Evolutionary conservation across 2,329 filamentous ascomycete genomes (phyloP).

Genomic region (Fusarium staphyleae): DNA sequence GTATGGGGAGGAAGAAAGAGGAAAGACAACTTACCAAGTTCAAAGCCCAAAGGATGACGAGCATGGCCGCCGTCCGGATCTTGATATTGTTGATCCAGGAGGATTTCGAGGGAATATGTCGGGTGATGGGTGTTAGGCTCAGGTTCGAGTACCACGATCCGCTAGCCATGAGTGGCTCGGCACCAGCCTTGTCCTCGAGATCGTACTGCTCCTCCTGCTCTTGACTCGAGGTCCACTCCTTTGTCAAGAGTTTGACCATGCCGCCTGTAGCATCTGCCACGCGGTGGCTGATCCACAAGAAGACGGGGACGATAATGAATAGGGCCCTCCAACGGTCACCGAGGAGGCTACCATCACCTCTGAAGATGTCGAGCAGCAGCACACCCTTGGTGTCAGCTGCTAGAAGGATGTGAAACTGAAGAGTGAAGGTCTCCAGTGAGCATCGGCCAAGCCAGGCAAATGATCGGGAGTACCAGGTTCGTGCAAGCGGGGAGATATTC

Average conservation of each 20-base stretch:
- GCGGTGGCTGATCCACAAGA: slow-evolving; percentile 39
- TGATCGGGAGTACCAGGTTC: slow-evolving; percentile 47
- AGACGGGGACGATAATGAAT: slow-evolving; percentile 39
- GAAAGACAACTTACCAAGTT: slow-evolving; percentile 22
- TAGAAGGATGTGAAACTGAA: slow-evolving; percentile 69
- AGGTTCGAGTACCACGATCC: slow-evolving; percentile 15
- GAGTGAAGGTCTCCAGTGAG: slow-evolving; percentile 64
- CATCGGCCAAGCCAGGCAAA: slow-evolving; percentile 61
- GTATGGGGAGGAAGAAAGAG: background rate
- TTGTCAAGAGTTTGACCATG: slow-evolving; percentile 30
- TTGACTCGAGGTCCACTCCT: slow-evolving; percentile 15
- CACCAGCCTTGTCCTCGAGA: slow-evolving; percentile 29
- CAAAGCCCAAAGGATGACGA: slow-evolving; percentile 29
- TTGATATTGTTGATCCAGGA: slow-evolving; percentile 31
- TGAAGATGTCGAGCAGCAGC: slow-evolving; percentile 31
- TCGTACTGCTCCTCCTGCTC: slow-evolving; percentile 18
- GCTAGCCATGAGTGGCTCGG: slow-evolving; percentile 22
- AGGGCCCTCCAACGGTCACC: slow-evolving; percentile 37
- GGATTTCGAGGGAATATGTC: slow-evolving; percentile 29
- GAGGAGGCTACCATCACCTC: slow-evolving; percentile 30
- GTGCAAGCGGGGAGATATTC: slow-evolving; percentile 46
- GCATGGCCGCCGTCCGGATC: slow-evolving; percentile 24
- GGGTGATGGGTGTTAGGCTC: slow-evolving; percentile 3
- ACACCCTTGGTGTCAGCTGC: slow-evolving; percentile 63
- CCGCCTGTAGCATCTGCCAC: slow-evolving; percentile 32